Evolutionary conservation across 495 filamentous ascomycete genomes (phyloP).

Genomic region (Hyaloscypha finlandica): DNA sequence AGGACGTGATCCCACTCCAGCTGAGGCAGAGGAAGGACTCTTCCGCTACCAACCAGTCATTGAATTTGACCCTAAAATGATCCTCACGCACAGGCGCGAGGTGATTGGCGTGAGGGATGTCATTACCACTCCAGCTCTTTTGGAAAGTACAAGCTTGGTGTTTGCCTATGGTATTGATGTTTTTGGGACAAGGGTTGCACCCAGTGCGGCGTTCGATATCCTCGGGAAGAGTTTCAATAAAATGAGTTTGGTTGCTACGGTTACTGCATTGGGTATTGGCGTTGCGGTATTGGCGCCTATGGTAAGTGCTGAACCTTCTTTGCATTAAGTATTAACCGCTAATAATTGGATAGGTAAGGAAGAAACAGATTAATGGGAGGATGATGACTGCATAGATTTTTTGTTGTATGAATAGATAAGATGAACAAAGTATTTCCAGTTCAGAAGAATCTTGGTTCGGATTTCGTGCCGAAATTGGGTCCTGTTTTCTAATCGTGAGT

Average conservation of each 20-base stretch:
- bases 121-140: constrained; percentile 68
- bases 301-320: constrained; percentile 56
- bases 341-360: constrained; percentile 43
- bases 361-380: constrained; percentile 54
- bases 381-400: constrained; percentile 38
- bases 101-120: constrained; percentile 73
- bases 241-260: constrained; percentile 77
- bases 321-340: constrained; percentile 6
- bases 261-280: constrained; percentile 72
- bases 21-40: constrained; percentile 83
- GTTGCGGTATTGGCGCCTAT: constrained; percentile 80
- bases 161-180: constrained; percentile 89
- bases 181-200: constrained; percentile 81
- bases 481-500: no score
- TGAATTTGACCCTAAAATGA: constrained; percentile 81
- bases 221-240: constrained; percentile 93
- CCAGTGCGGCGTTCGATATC: constrained; percentile 87
- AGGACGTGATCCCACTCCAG: constrained; percentile 76
- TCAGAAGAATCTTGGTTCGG: background rate
- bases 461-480: background rate
- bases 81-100: constrained; percentile 80
- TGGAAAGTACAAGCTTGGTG: constrained; percentile 94
- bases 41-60: constrained; percentile 72
- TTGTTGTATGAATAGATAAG: constrained; percentile 17
- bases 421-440: background rate